A percentile compares a stretch with the other conserved stretches of the same genome.
These are phyloP conservation scores for Amoebophrya sp. DNA, from an alignment of 169 alveolate genomes.

Conservation along the genomic window DNA sequence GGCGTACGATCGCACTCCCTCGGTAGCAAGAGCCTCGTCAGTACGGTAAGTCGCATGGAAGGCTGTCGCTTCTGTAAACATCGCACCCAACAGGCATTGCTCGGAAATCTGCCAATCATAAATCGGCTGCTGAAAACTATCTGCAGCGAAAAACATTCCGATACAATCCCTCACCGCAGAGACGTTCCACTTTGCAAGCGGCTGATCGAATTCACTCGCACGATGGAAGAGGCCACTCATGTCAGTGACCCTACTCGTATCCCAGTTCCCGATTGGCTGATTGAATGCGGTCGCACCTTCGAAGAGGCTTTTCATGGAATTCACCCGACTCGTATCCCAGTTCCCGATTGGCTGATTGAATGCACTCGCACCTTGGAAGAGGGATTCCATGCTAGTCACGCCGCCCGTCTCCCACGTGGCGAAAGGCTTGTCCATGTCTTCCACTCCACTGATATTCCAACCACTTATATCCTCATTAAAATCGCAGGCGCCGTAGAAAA, in stretches of 20 bases:
- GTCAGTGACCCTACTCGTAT: neutral
- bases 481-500: too few relatives aligned
- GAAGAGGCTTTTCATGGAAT: neutral
- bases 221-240: neutral
- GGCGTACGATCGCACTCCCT: too few relatives aligned
- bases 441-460: neutral
- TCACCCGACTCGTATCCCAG: neutral
- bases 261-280: neutral
- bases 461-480: neutral
- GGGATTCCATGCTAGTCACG: neutral
- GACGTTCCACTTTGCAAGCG: neutral
- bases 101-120: too few relatives aligned
- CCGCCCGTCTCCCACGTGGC: neutral
- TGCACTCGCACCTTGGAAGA: neutral
- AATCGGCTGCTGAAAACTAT: too few relatives aligned
- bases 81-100: too few relatives aligned
- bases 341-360: neutral
- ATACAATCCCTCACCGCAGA: neutral
- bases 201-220: neutral
- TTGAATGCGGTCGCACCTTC: neutral
- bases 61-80: too few relatives aligned
- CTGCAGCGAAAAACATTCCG: too few relatives aligned
- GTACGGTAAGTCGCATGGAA: too few relatives aligned
- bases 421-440: neutral
- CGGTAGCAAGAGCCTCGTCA: too few relatives aligned